Evolutionary conservation across 2,329 filamentous ascomycete species (phyloP), one percentile per base, ranked within the genome.

Genomic region (Exophiala sp.): DNA sequence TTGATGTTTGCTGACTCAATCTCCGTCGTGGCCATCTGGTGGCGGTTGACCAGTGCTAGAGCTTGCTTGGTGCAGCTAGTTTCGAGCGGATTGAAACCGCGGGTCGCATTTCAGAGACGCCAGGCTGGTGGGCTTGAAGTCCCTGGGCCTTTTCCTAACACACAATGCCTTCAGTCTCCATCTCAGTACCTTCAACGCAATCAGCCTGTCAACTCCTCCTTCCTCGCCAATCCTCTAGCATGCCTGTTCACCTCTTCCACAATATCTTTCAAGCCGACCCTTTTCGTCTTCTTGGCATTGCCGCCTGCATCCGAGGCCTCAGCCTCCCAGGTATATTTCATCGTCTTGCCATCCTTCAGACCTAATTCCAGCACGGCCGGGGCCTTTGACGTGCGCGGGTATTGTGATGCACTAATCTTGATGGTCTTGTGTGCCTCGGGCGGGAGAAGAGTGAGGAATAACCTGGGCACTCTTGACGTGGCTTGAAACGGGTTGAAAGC

Each of bases 331-430:
- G 43, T 52, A 16, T 97, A 78, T 27, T 81, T 81, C 73, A 97
- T 80, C 63, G 94, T 84, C 72, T 91, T 95, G 62, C 93, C 93
- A 65, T 96, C 93, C 77, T 95, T 96, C 70, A 97, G 97, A 63
- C 90, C 94, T 60, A 98, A 72, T 34, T 73, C 75, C 48, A 98
- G 70, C 39, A 78, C 77, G 49, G 84, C 85, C 23, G 82, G 75
- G 62, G 87, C 81, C 46, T 77, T 79, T 7, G 56, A 56, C 5
- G 73, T 66, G 57, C 84, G 79, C 46, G 88, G 81, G 45, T 97
- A 74, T 57, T 95, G 73, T 53, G 80, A 85, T 10, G 88, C 85
- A 61, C 81, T 81, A 64, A 97, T 85, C 63, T 82, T 80, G 75
- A 95, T 88, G 58, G 74, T 77, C 48, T 76, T 72, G 47, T 89